These are phyloP conservation scores for Senecio squalidus DNA, from an alignment of 140 eudicot species.

Conservation along the genomic window DNA sequence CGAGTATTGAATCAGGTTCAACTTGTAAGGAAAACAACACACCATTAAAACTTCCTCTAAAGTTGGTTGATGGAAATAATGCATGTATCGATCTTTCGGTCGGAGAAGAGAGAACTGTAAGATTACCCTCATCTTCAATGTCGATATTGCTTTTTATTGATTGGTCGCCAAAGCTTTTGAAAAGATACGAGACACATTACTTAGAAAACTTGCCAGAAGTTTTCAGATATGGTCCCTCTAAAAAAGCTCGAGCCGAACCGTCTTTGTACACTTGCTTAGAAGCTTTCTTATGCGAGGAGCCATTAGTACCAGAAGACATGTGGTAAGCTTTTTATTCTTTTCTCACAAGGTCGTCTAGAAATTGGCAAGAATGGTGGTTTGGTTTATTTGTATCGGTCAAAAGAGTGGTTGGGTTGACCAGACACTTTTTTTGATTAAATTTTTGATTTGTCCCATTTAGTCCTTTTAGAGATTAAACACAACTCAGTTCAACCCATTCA, in stretches of 20 bases:
- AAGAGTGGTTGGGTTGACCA: not conserved
- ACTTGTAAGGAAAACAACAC: slow-evolving; percentile 25
- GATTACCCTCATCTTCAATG: slow-evolving; percentile 65
- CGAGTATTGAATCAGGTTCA: slow-evolving; percentile 32
- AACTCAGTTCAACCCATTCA: not conserved
- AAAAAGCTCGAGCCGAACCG: slow-evolving; percentile 87
- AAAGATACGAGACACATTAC: slow-evolving; percentile 58
- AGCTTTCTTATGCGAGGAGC: slow-evolving; percentile 96
- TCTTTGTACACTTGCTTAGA: slow-evolving; percentile 88
- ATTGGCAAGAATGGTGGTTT: not conserved
- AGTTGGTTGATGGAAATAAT: slow-evolving; percentile 83
- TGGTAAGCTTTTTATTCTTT: slow-evolving; percentile 55
- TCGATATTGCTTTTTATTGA: slow-evolving; percentile 72
- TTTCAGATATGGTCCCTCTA: slow-evolving; percentile 58
- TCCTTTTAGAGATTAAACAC: not conserved
- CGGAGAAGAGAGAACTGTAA: slow-evolving; percentile 82
- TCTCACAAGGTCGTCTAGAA: not conserved
- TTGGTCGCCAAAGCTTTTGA: slow-evolving; percentile 88
- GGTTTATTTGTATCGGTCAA: not conserved
- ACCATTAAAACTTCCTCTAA: slow-evolving; percentile 61
- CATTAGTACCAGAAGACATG: slow-evolving; percentile 99
- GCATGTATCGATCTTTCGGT: slow-evolving; percentile 80
- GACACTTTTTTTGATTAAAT: not conserved
- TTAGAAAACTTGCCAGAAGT: slow-evolving; percentile 85
- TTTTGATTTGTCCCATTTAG: not conserved